These are phyloP conservation scores for Backusella parvicylindrica DNA, from an alignment of 192 early-diverging fungal genomes.

Conservation along the genomic window DNA sequence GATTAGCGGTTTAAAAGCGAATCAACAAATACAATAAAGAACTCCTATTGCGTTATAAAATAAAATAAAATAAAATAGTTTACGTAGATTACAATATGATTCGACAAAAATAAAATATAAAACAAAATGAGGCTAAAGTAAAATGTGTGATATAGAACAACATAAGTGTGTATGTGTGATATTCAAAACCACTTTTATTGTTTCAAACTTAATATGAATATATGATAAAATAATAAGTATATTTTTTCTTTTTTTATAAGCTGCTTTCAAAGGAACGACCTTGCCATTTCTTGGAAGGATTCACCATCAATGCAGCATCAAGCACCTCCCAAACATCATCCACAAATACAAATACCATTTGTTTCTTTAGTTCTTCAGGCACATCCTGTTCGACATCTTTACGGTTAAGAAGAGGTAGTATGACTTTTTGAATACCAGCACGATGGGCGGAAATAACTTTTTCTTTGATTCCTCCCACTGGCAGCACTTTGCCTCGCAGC, in stretches of 20 bases:
- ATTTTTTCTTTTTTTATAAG: not conserved
- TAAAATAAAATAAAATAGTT: too few relatives aligned
- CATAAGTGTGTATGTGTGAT: too few relatives aligned
- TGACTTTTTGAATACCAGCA: constrained; percentile 65
- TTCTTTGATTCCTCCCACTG: constrained; percentile 87
- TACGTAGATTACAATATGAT: too few relatives aligned
- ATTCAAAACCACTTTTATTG: too few relatives aligned
- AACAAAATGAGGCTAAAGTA: too few relatives aligned
- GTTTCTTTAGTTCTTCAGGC: constrained; percentile 60
- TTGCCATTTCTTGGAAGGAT: not conserved
- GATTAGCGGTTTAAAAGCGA: too few relatives aligned
- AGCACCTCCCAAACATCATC: constrained; percentile 64
- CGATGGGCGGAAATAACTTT: constrained; percentile 83
- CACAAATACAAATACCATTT: constrained; percentile 69
- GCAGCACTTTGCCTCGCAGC: constrained; percentile 73
- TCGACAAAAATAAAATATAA: too few relatives aligned
- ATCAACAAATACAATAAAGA: too few relatives aligned
- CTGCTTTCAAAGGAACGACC: not conserved
- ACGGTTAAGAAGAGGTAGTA: constrained; percentile 65
- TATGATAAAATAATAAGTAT: too few relatives aligned
- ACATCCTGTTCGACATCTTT: constrained; percentile 73
- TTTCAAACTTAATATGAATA: too few relatives aligned
- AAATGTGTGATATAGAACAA: too few relatives aligned
- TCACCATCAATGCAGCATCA: constrained; percentile 37
- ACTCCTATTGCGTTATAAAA: too few relatives aligned